Evolutionary conservation across 2,329 filamentous ascomycete species (phyloP).

Genomic region (Dendryphion nanum): DNA sequence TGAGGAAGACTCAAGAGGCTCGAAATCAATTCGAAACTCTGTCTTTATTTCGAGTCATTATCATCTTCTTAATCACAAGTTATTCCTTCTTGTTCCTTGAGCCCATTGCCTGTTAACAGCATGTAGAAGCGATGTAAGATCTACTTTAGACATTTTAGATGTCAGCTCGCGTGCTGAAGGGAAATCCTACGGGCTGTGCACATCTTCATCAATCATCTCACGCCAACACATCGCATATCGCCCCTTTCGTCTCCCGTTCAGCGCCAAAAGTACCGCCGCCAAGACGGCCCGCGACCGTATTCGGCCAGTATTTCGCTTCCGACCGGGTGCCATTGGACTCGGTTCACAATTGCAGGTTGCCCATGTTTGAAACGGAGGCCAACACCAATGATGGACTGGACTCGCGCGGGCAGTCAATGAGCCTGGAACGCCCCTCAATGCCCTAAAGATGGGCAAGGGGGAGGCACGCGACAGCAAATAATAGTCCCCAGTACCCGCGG

Average conservation of each 20-base stretch:
- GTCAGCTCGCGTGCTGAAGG: too few relatives aligned
- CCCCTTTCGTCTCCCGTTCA: not conserved
- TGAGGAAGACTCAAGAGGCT: too few relatives aligned
- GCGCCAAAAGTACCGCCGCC: not conserved
- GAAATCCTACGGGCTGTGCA: too few relatives aligned
- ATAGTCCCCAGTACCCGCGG: not conserved
- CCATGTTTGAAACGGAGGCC: not conserved
- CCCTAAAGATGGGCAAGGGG: not conserved
- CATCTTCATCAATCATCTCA: not conserved
- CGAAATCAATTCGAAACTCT: too few relatives aligned
- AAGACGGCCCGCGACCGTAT: conserved; percentile 1
- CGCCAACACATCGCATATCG: not conserved
- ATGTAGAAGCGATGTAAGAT: too few relatives aligned
- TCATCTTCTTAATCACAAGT: too few relatives aligned
- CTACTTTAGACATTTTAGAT: too few relatives aligned
- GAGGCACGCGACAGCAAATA: not conserved
- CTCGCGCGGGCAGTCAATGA: not conserved
- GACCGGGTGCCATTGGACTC: not conserved
- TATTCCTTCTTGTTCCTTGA: too few relatives aligned
- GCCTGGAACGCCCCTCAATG: not conserved
- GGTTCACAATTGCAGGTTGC: not conserved
- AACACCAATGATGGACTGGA: not conserved
- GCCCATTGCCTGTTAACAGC: too few relatives aligned
- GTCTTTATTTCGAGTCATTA: too few relatives aligned
- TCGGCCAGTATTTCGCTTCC: not conserved